Conservation (phyloP, 2,329 filamentous ascomycete genomes). For the Talaromyces sp. region DNA sequence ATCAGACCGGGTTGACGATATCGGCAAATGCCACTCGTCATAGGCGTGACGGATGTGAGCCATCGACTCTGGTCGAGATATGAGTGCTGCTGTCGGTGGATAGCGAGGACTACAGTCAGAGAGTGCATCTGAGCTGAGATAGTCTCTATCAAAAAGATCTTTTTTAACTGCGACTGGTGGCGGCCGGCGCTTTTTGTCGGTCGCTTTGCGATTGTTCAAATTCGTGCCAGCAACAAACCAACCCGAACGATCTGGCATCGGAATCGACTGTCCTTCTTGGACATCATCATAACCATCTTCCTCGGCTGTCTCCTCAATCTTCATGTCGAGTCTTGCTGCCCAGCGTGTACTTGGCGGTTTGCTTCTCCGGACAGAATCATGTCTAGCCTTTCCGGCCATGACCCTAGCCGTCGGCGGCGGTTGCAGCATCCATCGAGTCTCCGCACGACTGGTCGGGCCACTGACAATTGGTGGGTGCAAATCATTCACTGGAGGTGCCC, state of each 20-base stretch:
- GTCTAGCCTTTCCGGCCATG: slow-evolving; percentile 74
- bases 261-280: slow-evolving; percentile 9
- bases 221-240: neutral
- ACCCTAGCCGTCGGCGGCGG: slow-evolving; percentile 83
- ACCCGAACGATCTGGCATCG: neutral
- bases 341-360: slow-evolving; percentile 12
- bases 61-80: slow-evolving; percentile 5
- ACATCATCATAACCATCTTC: slow-evolving; percentile 7
- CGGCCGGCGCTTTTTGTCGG: slow-evolving; percentile 9
- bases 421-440: slow-evolving; percentile 86
- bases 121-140: neutral
- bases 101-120: neutral
- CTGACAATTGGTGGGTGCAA: slow-evolving; percentile 80
- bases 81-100: neutral
- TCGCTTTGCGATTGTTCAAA: slow-evolving; percentile 1
- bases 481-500: slow-evolving; percentile 74
- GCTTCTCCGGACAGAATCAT: slow-evolving; percentile 18
- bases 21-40: slow-evolving; percentile 9
- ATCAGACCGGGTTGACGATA: slow-evolving; percentile 18
- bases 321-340: slow-evolving; percentile 6
- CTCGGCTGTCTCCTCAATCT: slow-evolving; percentile 5
- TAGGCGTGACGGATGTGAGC: slow-evolving; percentile 10
- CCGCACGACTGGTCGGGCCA: slow-evolving; percentile 62
- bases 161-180: neutral
- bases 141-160: neutral